Base-by-base conservation (phyloP, 257 asterid species). In the Anisodus acutangulus region DNA sequence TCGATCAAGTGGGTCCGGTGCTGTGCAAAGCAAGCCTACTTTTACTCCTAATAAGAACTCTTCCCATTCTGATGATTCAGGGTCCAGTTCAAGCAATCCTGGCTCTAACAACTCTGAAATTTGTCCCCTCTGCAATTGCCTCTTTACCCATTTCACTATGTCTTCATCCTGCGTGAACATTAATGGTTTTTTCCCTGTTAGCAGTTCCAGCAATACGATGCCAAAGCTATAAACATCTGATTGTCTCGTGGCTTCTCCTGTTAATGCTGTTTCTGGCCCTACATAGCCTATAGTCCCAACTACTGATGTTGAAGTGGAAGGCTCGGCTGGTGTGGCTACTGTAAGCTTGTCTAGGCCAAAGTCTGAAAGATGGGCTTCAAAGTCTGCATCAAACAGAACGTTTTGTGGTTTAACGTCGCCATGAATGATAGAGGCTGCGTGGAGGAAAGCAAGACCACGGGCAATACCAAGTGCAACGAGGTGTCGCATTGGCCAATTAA, bases 11-110 rank as follows among this genome's bases (percentile, higher is more conserved):
- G 95, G 97, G 83, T 90, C 94, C 3, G 95, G 90, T 51, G 93
- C 90, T 4, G 97, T 92, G 91, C 97, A 93, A 49, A 93, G 94
- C 84, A 93, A 85, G 2, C 94, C 97, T 10, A 93, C 97, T 85
- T 93, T 93, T 47, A 93, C 91, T 9, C 97, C 97, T 9, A 93
- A 88, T 89, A 93, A 86, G 82, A 92, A 93, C 79, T 93, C 97
- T 74, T 93, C 97, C 95, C 97, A 93, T 81, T 93, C 97, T 0
- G 95, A 91, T 35, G 97, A 92, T 83, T 93, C 97, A 5, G 97
- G 95, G 83, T 93, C 97, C 1, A 93, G 88, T 85, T 93, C 97
- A 39, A 92, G 93, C 79, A 93, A 81, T 7, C 97, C 94, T 0
- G 97, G 97, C 39, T 93, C 97, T 17, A 93, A 83, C 55, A 93